Percentiles rank a stretch among this genome's conserved stretches.
Evolutionary conservation across 495 filamentous ascomycete species (phyloP).

Genomic region (Sabuloglossum arenarium): DNA sequence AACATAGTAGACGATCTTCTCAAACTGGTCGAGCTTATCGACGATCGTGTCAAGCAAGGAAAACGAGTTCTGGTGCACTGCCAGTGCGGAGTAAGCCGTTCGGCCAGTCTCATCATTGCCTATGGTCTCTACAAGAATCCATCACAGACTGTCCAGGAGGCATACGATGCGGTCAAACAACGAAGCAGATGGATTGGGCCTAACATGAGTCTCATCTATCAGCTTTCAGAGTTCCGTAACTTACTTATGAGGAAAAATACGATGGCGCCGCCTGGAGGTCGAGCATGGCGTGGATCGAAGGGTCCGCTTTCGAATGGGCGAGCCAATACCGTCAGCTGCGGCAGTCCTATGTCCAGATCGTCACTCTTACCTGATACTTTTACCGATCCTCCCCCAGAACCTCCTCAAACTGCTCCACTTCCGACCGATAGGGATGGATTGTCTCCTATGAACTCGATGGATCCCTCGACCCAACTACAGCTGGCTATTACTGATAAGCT

Average conservation of each 20-base stretch:
- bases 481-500: not conserved
- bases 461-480: constrained; percentile 7
- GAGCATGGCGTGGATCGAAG: constrained; percentile 12
- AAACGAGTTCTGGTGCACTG: constrained; percentile 89
- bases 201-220: constrained; percentile 97
- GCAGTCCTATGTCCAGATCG: constrained; percentile 7
- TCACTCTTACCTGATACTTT: constrained; percentile 28
- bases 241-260: constrained; percentile 31
- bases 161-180: constrained; percentile 74
- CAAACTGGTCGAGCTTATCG: constrained; percentile 68
- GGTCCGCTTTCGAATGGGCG: constrained; percentile 24
- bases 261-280: constrained; percentile 15
- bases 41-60: constrained; percentile 50
- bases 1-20: constrained; percentile 78
- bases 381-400: constrained; percentile 14
- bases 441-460: constrained; percentile 16
- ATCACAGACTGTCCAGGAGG: constrained; percentile 70
- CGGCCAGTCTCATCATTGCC: constrained; percentile 89
- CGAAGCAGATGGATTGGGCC: constrained; percentile 92
- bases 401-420: constrained; percentile 26
- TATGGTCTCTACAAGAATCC: constrained; percentile 90
- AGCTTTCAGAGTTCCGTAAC: constrained; percentile 78
- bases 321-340: constrained; percentile 22
- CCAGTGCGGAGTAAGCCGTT: constrained; percentile 87
- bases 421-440: constrained; percentile 19